Evolutionary conservation across 2,329 filamentous ascomycete species (phyloP), one percentile per base, ranked within the genome.

Genomic region (Curvularia lunata): DNA sequence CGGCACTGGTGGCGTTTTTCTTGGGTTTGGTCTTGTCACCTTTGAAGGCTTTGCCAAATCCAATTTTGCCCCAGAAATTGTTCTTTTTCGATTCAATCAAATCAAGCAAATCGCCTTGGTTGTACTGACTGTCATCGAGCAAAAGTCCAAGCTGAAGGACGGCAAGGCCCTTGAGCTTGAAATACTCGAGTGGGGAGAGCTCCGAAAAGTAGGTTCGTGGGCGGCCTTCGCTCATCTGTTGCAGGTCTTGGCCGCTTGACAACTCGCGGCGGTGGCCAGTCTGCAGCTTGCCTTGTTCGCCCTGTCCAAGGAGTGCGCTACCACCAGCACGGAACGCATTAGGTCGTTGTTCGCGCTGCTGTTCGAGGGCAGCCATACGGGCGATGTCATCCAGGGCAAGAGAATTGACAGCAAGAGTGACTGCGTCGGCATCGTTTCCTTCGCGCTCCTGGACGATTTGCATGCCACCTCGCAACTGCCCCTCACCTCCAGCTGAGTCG

Each of bases 61-160:
- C 94, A 63, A 99, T 93, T 69, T 97, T 97, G 76, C 94, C 95
- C 95, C 95, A 99, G 78, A 99, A 97, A 0, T 91, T 98, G 23
- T 91, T 88, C 61, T 97, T 96, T 71, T 91, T 89, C 2, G 91
- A 92, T 77, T 99, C 95, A 61, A 99, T 98, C 48, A 99, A 86
- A 60, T 91, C 88, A 13, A 98, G 85, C 1, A 99, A 83, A 72
- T 99, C 95, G 65, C 98, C 95, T 57, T 98, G 84, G n/a, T 89
- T 91, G 77, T 98, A 98, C 67, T 96, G 88, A 3, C 88, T 87
- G 66, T 96, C 92, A 68, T 96, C 92, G 5, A 99, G 83, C 76
- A 98, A 83, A 6, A 95, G 92, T 65, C 97, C 92, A 88, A 99
- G 96, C 0, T 91, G 94, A 58, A 99, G 82, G 5, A 99, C 95